Conservation (phyloP, 1,139 yeast species). For the Saccharomyces pastorianus region DNA sequence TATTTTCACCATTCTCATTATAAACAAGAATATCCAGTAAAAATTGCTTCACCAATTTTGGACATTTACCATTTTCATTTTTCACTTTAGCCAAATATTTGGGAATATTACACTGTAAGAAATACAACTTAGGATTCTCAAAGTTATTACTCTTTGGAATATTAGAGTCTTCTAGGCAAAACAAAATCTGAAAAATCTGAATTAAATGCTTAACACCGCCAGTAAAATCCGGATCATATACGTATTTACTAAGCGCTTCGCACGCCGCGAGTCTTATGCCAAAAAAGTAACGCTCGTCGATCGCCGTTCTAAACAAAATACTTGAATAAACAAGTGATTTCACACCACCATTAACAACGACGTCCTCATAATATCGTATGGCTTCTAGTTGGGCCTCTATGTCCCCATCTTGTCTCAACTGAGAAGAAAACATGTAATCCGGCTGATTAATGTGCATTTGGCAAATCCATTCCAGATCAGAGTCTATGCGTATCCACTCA, state of each 20-base stretch:
- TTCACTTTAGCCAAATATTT: constrained; percentile 51
- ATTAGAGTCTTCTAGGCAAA: constrained; percentile 58
- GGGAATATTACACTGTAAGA: constrained; percentile 64
- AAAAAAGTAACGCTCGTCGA: constrained; percentile 81
- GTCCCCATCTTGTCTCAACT: constrained; percentile 87
- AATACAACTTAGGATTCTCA: constrained; percentile 54
- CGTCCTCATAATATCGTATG: constrained; percentile 57
- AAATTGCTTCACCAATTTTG: constrained; percentile 52
- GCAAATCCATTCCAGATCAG: constrained; percentile 96
- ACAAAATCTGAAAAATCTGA: constrained; percentile 59
- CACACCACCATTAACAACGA: constrained; percentile 40
- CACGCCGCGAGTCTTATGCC: constrained; percentile 90
- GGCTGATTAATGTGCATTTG: constrained; percentile 76
- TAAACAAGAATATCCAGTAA: constrained; percentile 66
- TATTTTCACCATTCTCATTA: constrained; percentile 79
- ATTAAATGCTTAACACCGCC: constrained; percentile 65
- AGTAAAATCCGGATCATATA: constrained; percentile 36
- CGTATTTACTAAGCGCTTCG: constrained; percentile 49
- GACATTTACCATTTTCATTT: constrained; percentile 61
- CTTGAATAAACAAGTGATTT: constrained; percentile 59
- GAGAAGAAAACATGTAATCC: constrained; percentile 91
- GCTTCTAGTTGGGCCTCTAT: constrained; percentile 94
- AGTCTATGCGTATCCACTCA: constrained; percentile 95
- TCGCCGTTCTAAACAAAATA: constrained; percentile 64
- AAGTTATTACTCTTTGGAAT: constrained; percentile 81